phyloP scores from a whole-genome alignment of 768 basidiomycete genomes.

The Suillus ampliporus region DNA sequence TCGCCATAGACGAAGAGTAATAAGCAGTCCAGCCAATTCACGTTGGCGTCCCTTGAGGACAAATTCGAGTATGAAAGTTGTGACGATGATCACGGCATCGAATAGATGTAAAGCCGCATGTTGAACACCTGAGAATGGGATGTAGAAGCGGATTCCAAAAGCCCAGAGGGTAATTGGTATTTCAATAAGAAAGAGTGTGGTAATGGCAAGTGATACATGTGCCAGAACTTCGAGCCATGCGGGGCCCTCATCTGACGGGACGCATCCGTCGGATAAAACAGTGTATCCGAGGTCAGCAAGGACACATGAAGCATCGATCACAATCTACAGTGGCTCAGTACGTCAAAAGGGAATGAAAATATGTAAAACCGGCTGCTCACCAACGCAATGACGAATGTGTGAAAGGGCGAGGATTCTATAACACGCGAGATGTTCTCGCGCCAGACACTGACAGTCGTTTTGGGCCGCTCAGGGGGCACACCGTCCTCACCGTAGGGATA shows the following conservation, averaged over 20 bases:
- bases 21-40: slow-evolving; percentile 72
- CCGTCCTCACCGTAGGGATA: slow-evolving; percentile 27
- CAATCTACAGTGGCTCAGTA: slow-evolving; percentile 45
- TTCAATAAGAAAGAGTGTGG: slow-evolving; percentile 76
- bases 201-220: slow-evolving; percentile 69
- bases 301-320: slow-evolving; percentile 72
- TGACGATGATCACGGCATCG: slow-evolving; percentile 71
- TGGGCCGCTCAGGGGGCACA: slow-evolving; percentile 12
- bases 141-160: slow-evolving; percentile 64
- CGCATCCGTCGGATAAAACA: slow-evolving; percentile 62
- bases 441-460: slow-evolving; percentile 22
- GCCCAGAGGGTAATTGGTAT: slow-evolving; percentile 74
- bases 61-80: slow-evolving; percentile 77
- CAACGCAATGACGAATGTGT: slow-evolving; percentile 61
- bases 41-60: slow-evolving; percentile 68
- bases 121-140: slow-evolving; percentile 59
- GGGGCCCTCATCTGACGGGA: slow-evolving; percentile 50
- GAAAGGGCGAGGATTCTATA: slow-evolving; percentile 59
- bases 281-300: slow-evolving; percentile 73
- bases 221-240: slow-evolving; percentile 68
- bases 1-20: slow-evolving; percentile 81
- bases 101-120: slow-evolving; percentile 75
- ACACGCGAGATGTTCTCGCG: slow-evolving; percentile 46
- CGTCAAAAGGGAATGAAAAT: slow-evolving; percentile 18
- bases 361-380: slow-evolving; percentile 45